Evolutionary conservation across 306 rosid genomes (phyloP).

Genomic region (Prosopis cineraria): DNA sequence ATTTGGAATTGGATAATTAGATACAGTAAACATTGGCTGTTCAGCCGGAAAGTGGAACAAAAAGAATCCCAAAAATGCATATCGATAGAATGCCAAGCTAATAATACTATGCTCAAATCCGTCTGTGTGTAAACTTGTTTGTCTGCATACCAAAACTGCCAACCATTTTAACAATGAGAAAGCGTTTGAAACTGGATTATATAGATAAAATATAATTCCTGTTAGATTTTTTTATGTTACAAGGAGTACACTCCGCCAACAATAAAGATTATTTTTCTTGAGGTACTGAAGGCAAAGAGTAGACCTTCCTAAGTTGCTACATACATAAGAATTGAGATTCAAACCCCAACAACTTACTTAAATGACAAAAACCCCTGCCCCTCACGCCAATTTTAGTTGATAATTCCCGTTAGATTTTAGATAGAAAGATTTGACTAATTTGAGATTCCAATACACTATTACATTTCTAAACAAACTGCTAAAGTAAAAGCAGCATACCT

Average conservation of each 20-base stretch:
- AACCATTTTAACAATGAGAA: neutral
- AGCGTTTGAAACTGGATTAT: neutral
- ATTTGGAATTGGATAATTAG: neutral
- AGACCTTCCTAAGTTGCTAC: no score
- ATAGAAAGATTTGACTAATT: neutral
- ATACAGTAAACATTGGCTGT: neutral
- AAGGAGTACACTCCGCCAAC: no score
- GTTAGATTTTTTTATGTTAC: no score
- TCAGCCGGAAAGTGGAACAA: neutral
- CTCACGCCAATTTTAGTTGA: no score
- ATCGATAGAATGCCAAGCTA: neutral
- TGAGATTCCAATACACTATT: neutral
- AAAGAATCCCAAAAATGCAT: neutral
- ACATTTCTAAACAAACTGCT: conserved; percentile 5
- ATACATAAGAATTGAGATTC: no score
- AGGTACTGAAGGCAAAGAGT: no score
- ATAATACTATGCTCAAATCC: conserved; percentile 1
- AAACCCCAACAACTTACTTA: no score
- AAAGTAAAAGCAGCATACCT: conserved; percentile 49
- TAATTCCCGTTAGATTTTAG: neutral
- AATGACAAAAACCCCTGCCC: no score
- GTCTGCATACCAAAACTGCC: neutral
- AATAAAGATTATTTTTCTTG: no score
- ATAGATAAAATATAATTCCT: neutral
- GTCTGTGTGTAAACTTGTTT: neutral